A percentile compares a stretch with the other conserved stretches of the same genome.
Evolutionary conservation across 106 monocot genomes (phyloP).

Genomic region (Cymbidium sinense): DNA sequence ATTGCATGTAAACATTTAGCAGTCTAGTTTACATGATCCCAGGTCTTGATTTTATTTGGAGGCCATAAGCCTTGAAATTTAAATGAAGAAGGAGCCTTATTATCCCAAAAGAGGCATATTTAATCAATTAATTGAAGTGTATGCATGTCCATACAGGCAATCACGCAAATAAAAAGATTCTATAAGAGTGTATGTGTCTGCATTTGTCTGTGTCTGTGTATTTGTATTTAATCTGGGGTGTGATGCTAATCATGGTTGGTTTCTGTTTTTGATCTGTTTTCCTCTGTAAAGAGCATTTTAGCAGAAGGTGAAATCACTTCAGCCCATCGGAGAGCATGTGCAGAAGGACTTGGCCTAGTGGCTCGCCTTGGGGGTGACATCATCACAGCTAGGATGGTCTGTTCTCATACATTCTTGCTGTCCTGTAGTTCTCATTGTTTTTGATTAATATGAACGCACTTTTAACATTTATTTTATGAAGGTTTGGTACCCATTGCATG

Average conservation of each 20-base stretch:
- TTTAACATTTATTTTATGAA: neutral
- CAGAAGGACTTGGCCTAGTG: conserved; percentile 85
- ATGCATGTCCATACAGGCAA: neutral
- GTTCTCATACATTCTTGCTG: conserved; percentile 8
- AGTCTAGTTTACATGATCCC: neutral
- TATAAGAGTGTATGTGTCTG: neutral
- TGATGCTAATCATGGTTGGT: neutral
- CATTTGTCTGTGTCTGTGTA: neutral
- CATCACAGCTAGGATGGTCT: conserved; percentile 87
- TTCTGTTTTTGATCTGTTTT: conserved; percentile 1
- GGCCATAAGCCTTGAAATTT: neutral
- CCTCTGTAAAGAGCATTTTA: conserved; percentile 49
- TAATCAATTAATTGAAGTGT: neutral
- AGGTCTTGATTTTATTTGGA: neutral
- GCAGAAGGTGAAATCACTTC: conserved; percentile 61
- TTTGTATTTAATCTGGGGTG: neutral
- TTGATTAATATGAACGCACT: neutral
- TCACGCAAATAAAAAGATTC: neutral
- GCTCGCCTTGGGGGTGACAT: conserved; percentile 84
- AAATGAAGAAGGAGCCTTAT: neutral
- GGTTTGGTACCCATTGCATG: neutral
- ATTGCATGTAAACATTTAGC: neutral
- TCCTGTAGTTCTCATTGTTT: neutral
- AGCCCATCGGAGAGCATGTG: conserved; percentile 79
- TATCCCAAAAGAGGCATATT: neutral